Evolutionary conservation across 169 alveolate genomes (phyloP), one percentile per base, ranked within the genome.

Genomic region (Eimeria tenella): DNA sequence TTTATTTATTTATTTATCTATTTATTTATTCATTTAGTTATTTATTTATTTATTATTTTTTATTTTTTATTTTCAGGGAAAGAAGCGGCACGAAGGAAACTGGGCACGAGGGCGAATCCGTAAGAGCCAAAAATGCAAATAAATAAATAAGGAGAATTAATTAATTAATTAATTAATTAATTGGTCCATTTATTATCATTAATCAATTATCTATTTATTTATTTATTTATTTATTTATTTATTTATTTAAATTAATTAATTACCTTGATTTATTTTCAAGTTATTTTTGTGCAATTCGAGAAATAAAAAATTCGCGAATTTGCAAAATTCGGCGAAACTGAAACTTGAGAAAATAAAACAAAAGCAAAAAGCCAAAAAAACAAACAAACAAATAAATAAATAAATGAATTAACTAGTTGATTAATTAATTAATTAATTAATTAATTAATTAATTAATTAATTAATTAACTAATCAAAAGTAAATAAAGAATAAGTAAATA

Each of bases 101-200:
- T 11, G 75, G 75, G 75, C 75, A 65, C 23, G 75, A 65, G 5
- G 75, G 75, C 10, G 75, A 65, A 7, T 65, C 75, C 25, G 75
- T 65, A 19, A 65, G 75, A 65, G 8, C n/a, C n/a, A n/a, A n/a
- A n/a, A n/a, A n/a, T n/a, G n/a, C 65, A 58, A 58, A 13, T 13
- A 58, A 58, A 13, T 13, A 58, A 58, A 58, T 8, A 13, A 8
- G 19, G 8, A 58, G 65, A 58, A 9, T 8, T 13, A 58, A 9
- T 13, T 58, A 13, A 58, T 58, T 58, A 8, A n/a, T n/a, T n/a
- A n/a, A n/a, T n/a, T n/a, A n/a, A n/a, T n/a, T n/a, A n/a, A n/a
- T n/a, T n/a, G n/a, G n/a, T 56, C 63, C 10, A 10, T 6, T 56
- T 6, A 6, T 56, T 56, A 10, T 56, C 6, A 56, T 56, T 56